Evolutionary conservation across 2,329 filamentous ascomycete genomes (phyloP).

Genomic region (Byssothecium circinans): DNA sequence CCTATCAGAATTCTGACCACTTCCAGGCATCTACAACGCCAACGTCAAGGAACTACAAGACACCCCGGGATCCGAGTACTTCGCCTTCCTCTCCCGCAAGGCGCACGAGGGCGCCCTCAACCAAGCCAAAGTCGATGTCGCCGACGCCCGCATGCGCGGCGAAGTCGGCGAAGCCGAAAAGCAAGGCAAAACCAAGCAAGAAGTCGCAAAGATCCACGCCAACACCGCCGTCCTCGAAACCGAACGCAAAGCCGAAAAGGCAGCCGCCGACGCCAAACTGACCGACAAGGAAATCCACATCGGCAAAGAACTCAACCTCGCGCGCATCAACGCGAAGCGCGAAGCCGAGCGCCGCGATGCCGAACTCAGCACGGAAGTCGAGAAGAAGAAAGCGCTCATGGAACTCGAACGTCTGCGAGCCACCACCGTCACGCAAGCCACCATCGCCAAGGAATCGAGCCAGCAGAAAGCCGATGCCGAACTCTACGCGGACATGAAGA

Average conservation of each 20-base stretch:
- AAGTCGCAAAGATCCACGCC: constrained; percentile 85
- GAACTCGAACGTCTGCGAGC: constrained; percentile 80
- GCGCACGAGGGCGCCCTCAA: constrained; percentile 84
- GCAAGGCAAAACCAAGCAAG: constrained; percentile 77
- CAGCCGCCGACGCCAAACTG: constrained; percentile 74
- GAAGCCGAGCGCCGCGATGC: constrained; percentile 75
- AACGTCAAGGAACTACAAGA: constrained; percentile 89
- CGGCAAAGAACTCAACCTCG: constrained; percentile 72
- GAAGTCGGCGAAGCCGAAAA: constrained; percentile 78
- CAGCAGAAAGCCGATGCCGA: constrained; percentile 67
- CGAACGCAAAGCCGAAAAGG: constrained; percentile 79
- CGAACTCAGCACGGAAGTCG: constrained; percentile 76
- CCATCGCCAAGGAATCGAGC: constrained; percentile 66
- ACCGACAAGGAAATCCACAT: constrained; percentile 73
- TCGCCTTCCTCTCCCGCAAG: constrained; percentile 77
- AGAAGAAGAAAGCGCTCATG: constrained; percentile 74
- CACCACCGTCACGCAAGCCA: constrained; percentile 75
- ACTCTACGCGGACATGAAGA: constrained; percentile 53
- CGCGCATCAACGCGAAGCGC: constrained; percentile 72
- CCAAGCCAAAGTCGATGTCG: constrained; percentile 68
- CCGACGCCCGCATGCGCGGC: constrained; percentile 62
- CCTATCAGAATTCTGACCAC: neutral
- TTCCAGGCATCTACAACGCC: constrained; percentile 59
- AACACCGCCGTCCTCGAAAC: constrained; percentile 84
- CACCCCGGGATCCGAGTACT: constrained; percentile 79